A percentile compares a stretch with the other conserved stretches of the same genome.
Evolutionary conservation across 2,329 filamentous ascomycete genomes (phyloP).

Genomic region (Ophiostoma sp.): DNA sequence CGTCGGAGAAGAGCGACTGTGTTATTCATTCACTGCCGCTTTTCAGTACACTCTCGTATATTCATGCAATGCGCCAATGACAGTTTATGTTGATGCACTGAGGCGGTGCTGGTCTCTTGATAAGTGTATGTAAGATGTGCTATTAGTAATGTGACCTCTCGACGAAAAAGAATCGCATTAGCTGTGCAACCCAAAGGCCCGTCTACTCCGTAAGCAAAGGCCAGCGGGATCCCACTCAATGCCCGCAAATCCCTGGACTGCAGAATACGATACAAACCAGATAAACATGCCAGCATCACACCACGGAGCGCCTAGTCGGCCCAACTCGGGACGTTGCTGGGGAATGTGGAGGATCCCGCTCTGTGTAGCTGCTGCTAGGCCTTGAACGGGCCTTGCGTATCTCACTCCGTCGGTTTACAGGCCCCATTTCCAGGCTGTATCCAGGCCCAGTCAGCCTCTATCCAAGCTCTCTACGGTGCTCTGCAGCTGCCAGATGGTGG

Average conservation of each 20-base stretch:
- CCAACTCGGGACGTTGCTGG: neutral
- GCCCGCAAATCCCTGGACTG: slow-evolving; percentile 4
- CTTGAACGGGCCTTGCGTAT: no score
- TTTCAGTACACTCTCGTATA: neutral
- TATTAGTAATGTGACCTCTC: no score
- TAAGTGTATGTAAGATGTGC: no score
- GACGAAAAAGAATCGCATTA: neutral
- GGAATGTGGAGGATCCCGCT: slow-evolving; percentile 1
- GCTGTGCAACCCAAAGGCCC: no score
- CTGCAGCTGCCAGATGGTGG: neutral
- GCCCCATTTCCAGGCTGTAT: neutral
- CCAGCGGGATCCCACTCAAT: slow-evolving; percentile 1
- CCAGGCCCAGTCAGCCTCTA: neutral
- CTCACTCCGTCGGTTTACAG: no score
- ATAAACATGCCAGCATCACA: slow-evolving; percentile 2
- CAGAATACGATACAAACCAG: neutral
- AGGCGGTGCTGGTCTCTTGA: neutral
- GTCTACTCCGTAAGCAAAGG: neutral
- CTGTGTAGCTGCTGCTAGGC: neutral
- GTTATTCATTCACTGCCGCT: neutral
- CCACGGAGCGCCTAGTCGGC: neutral
- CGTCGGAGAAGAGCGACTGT: neutral
- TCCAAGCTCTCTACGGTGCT: neutral
- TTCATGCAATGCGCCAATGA: neutral
- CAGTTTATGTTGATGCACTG: neutral